Base-by-base conservation (phyloP, 2,329 filamentous ascomycete species). In the Dryadomyces quercus-mongolicae region DNA sequence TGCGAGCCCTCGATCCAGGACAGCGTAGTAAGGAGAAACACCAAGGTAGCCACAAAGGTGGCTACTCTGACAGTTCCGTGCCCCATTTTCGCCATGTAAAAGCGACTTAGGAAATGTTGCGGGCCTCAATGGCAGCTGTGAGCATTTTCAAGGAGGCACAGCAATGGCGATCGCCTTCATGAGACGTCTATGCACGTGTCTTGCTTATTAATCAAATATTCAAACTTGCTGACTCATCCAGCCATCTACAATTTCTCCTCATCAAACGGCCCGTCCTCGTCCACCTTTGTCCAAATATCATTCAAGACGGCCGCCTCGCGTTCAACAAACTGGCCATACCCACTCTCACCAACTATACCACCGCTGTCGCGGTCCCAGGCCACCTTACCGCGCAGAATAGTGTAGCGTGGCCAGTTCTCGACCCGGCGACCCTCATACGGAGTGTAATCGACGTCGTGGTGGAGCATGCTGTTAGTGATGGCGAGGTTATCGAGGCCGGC, bases 401-500 rank as follows among this genome's bases (percentile, higher is more conserved):
- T 83, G 61, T 77, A 82, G 20, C 80, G 69, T 12, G 80, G 80
- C 80, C 81, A 84, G 55, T 84, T 78, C 31, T 69, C 70, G 44
- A 84, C 61, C n/a, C 61, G 66, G 50, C 69, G 70, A 0, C 80
- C 79, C 62, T 84, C 80, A 59, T 77, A 84, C 0, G 80, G 80
- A 9, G 80, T 82, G 60, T 84, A 82, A 60, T 84, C 80, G 2
- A 81, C 74, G 56, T 78, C 71, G 62, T 84, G 80, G 63, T 84
- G 80, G 58, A 84, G 63, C 66, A 75, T 74, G 8, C 68, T 67
- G 60, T 82, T 81, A 44, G 65, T 64, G 57, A 78, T 71, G 13
- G 68, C 64, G 18, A 73, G 62, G 13, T 8, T 7, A 53, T 51
- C 44, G 44, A 55, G 73, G 59, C 53, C 52, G 13, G 53, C 51